Conservation (phyloP, 2,329 filamentous ascomycete species). For the Aspergillus transmontanensis region DNA sequence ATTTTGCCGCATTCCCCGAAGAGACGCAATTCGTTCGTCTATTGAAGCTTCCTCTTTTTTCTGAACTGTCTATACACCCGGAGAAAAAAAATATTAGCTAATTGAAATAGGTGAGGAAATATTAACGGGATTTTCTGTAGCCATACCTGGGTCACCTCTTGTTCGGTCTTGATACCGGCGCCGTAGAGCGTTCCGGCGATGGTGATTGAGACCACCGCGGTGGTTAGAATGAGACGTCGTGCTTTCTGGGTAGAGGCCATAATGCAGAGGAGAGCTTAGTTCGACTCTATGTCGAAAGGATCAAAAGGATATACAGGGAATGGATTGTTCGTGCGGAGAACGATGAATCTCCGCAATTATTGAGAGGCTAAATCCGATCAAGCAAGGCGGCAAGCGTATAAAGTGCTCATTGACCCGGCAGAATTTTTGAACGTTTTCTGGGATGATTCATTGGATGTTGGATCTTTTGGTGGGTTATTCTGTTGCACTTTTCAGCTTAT, state of each 20-base stretch:
- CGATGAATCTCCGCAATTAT: background rate
- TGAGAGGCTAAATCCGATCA: background rate
- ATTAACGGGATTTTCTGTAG: background rate
- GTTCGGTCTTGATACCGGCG: constrained; percentile 58
- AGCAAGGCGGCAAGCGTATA: background rate
- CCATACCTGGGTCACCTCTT: constrained; percentile 55
- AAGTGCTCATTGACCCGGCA: background rate
- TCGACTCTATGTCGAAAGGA: background rate
- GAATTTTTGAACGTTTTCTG: background rate
- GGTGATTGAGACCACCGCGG: constrained; percentile 58
- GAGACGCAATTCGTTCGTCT: constrained; percentile 57
- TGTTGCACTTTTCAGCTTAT: background rate
- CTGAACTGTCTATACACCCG: constrained; percentile 25
- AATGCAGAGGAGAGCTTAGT: background rate
- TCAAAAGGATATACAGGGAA: background rate
- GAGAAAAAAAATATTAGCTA: background rate
- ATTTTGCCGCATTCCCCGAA: constrained; percentile 54
- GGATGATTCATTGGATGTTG: background rate
- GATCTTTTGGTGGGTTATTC: background rate
- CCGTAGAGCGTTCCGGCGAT: constrained; percentile 62
- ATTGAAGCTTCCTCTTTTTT: constrained; percentile 53
- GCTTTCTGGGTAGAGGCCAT: constrained; percentile 36
- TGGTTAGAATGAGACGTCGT: constrained; percentile 57
- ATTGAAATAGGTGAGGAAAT: background rate
- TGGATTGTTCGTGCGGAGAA: background rate